A percentile compares a stretch with the other conserved stretches of the same genome.
Evolutionary conservation across 2,329 filamentous ascomycete genomes (phyloP).

Genomic region (Canariomyces notabilis): DNA sequence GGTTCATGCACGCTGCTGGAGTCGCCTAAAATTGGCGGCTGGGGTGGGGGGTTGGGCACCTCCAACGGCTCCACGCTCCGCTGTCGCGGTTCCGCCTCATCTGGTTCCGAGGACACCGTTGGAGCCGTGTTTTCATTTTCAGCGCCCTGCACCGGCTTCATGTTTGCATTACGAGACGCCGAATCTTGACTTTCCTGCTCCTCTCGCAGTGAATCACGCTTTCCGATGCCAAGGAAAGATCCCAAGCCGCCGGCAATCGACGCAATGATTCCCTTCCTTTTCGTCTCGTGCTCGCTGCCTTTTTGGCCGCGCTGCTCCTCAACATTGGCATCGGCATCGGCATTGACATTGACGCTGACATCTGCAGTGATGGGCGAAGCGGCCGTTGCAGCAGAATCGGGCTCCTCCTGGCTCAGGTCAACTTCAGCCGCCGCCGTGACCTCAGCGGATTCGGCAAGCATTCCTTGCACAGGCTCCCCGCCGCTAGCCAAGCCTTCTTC

Average conservation of each 20-base stretch:
- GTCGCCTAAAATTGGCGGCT: slow-evolving; percentile 12
- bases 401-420: not conserved
- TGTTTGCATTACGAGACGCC: too few relatives aligned
- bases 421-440: slow-evolving; percentile 3
- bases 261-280: slow-evolving; percentile 19
- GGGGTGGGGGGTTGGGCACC: slow-evolving; percentile 12
- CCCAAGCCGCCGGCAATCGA: slow-evolving; percentile 21
- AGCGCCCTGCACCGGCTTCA: not conserved
- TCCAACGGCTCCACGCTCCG: slow-evolving; percentile 7
- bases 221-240: slow-evolving; percentile 22
- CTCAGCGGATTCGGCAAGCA: not conserved
- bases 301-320: not conserved
- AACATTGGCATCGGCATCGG: slow-evolving; percentile 1
- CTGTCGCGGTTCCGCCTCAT: slow-evolving; percentile 6
- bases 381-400: not conserved
- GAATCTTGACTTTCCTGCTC: too few relatives aligned
- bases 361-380: too few relatives aligned
- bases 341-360: too few relatives aligned
- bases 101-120: not conserved
- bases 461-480: slow-evolving; percentile 9
- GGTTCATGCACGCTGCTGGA: slow-evolving; percentile 20
- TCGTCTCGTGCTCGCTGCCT: not conserved
- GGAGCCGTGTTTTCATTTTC: not conserved
- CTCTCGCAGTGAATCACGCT: slow-evolving; percentile 5
- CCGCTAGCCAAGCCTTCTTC: slow-evolving; percentile 7